phyloP scores from a whole-genome alignment of 768 basidiomycete species.

The Hericium alpestre region DNA sequence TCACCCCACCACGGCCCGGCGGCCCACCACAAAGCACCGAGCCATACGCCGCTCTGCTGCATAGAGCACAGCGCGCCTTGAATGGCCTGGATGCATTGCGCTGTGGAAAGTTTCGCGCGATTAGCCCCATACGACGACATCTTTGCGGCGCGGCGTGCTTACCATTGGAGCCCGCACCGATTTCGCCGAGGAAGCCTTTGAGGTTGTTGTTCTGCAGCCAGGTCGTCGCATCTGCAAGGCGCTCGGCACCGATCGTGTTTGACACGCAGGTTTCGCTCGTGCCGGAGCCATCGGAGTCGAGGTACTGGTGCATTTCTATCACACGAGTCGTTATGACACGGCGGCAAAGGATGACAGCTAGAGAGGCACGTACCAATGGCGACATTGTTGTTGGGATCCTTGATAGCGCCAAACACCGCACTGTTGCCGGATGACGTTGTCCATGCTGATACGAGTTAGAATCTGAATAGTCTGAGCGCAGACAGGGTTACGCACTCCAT shows the following conservation, averaged over 20 bases:
- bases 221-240: constrained; percentile 41
- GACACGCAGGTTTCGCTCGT: constrained; percentile 45
- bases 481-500: constrained; percentile 28
- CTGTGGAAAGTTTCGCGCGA: background rate
- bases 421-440: constrained; percentile 43
- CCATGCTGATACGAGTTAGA: constrained; percentile 32
- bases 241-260: constrained; percentile 47
- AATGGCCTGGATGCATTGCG: constrained; percentile 36
- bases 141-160: background rate
- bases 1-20: constrained; percentile 53
- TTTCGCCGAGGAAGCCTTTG: constrained; percentile 57
- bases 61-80: constrained; percentile 46
- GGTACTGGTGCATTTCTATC: constrained; percentile 64
- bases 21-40: constrained; percentile 49
- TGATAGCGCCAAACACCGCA: constrained; percentile 31
- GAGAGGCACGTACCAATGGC: constrained; percentile 35
- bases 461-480: constrained; percentile 3
- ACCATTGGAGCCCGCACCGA: constrained; percentile 36
- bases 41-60: constrained; percentile 51
- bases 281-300: constrained; percentile 54
- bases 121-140: background rate
- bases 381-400: constrained; percentile 51
- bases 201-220: constrained; percentile 51
- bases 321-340: background rate
- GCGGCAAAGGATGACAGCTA: background rate